These are phyloP conservation scores for Phyllosticta capitalensis DNA, from an alignment of 2,329 filamentous ascomycete species.

Conservation along the genomic window DNA sequence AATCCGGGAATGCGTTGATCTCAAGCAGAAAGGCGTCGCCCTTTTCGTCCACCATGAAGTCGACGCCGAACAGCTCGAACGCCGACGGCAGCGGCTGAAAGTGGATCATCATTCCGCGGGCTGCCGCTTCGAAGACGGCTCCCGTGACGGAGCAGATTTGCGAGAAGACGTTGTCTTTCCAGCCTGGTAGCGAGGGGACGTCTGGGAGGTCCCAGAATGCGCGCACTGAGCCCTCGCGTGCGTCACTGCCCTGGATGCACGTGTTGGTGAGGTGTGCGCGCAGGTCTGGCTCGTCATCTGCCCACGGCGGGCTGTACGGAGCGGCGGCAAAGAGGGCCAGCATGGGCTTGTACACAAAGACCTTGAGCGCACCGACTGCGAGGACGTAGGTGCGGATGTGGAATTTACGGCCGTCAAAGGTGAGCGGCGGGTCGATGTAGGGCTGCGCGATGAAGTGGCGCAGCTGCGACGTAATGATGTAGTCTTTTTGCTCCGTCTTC, in stretches of 20 bases:
- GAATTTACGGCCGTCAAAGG: conserved; percentile 71
- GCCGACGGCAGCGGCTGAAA: conserved; percentile 83
- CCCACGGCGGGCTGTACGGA: conserved; percentile 58
- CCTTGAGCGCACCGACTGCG: conserved; percentile 63
- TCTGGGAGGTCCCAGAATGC: conserved; percentile 64
- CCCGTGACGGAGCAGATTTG: conserved; percentile 68
- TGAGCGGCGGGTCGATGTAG: conserved; percentile 82
- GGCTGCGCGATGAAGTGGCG: conserved; percentile 94
- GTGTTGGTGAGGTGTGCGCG: conserved; percentile 87
- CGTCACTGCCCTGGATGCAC: conserved; percentile 61
- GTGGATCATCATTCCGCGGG: conserved; percentile 73
- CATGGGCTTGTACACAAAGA: conserved; percentile 86
- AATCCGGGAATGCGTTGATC: conserved; percentile 94
- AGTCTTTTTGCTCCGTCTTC: conserved; percentile 28
- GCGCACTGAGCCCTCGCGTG: conserved; percentile 56
- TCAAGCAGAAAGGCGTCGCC: conserved; percentile 70
- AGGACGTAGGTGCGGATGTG: conserved; percentile 90
- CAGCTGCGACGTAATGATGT: conserved; percentile 78
- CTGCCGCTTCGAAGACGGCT: conserved; percentile 79
- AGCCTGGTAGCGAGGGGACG: conserved; percentile 18
- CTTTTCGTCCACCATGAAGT: conserved; percentile 68
- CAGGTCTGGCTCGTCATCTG: conserved; percentile 40
- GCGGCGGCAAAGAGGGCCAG: conserved; percentile 81
- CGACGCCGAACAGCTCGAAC: conserved; percentile 86
- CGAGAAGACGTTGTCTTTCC: conserved; percentile 54